Evolutionary conservation across 2,329 filamentous ascomycete species (phyloP).

Genomic region (Aureobasidium vineae): DNA sequence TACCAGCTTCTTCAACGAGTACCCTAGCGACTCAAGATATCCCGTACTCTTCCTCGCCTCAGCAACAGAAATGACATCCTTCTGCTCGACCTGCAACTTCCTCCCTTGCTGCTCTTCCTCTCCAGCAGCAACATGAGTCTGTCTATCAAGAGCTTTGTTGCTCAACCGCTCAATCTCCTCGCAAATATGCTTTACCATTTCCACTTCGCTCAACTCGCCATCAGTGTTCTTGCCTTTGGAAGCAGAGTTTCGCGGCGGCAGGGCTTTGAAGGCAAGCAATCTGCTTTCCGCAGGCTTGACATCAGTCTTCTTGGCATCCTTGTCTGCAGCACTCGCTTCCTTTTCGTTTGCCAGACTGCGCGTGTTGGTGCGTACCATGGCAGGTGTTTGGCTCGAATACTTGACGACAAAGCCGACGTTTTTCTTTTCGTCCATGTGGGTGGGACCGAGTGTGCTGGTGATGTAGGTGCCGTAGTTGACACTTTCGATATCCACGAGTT

Average conservation of each 20-base stretch:
- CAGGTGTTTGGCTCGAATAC: conserved; percentile 69
- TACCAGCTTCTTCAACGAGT: conserved; percentile 90
- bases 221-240: conserved; percentile 32
- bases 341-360: conserved; percentile 65
- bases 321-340: conserved; percentile 39
- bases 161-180: conserved; percentile 70
- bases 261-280: conserved; percentile 57
- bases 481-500: conserved; percentile 67
- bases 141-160: conserved; percentile 38
- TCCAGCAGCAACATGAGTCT: conserved; percentile 30
- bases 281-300: conserved; percentile 30
- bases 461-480: conserved; percentile 86
- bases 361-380: conserved; percentile 79
- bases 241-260: conserved; percentile 50
- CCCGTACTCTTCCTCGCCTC: conserved; percentile 88
- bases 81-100: conserved; percentile 50
- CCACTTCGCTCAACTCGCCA: conserved; percentile 47
- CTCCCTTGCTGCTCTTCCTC: conserved; percentile 26
- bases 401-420: conserved; percentile 83
- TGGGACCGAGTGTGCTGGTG: conserved; percentile 76
- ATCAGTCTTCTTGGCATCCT: conserved; percentile 37
- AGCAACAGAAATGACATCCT: conserved; percentile 75
- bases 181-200: conserved; percentile 64
- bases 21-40: conserved; percentile 79
- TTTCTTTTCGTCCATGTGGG: conserved; percentile 68